Percentiles rank a stretch among this genome's conserved stretches.
Evolutionary conservation across 2,329 filamentous ascomycete genomes (phyloP).

Genomic region (Ophiosphaerella narmari): DNA sequence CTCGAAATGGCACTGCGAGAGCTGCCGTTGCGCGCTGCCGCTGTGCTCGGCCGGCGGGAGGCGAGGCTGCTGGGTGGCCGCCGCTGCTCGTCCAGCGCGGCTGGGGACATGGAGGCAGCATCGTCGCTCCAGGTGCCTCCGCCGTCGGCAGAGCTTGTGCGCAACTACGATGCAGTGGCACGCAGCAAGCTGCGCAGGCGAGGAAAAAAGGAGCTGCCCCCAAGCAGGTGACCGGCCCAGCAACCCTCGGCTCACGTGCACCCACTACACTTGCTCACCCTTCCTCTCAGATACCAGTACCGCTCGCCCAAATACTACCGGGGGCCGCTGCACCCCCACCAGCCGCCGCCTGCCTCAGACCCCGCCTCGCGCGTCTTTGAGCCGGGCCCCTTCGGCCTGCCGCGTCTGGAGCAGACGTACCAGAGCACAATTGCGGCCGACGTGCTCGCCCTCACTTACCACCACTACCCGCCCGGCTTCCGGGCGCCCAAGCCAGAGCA

Average conservation of each 20-base stretch:
- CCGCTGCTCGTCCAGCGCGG: constrained; percentile 53
- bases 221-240: constrained; percentile 55
- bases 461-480: constrained; percentile 81
- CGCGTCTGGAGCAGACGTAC: constrained; percentile 88
- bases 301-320: constrained; percentile 93
- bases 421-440: constrained; percentile 84
- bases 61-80: constrained; percentile 44
- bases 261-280: neutral
- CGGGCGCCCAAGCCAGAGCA: constrained; percentile 61
- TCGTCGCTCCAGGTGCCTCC: constrained; percentile 51
- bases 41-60: constrained; percentile 30
- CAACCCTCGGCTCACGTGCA: constrained; percentile 3
- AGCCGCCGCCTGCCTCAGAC: constrained; percentile 84
- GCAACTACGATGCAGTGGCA: constrained; percentile 56
- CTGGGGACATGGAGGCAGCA: constrained; percentile 53
- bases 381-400: constrained; percentile 87
- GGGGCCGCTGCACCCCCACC: constrained; percentile 89
- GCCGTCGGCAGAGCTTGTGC: constrained; percentile 48
- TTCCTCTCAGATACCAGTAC: constrained; percentile 77
- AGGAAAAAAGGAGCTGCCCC: constrained; percentile 52
- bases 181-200: constrained; percentile 49
- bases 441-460: constrained; percentile 85
- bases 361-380: constrained; percentile 85
- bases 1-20: constrained; percentile 45
- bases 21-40: constrained; percentile 37